A percentile compares a stretch with the other conserved stretches of the same genome.
Conservation (phyloP, 2,329 filamentous ascomycete genomes). For the Hansfordia pulvinata region DNA sequence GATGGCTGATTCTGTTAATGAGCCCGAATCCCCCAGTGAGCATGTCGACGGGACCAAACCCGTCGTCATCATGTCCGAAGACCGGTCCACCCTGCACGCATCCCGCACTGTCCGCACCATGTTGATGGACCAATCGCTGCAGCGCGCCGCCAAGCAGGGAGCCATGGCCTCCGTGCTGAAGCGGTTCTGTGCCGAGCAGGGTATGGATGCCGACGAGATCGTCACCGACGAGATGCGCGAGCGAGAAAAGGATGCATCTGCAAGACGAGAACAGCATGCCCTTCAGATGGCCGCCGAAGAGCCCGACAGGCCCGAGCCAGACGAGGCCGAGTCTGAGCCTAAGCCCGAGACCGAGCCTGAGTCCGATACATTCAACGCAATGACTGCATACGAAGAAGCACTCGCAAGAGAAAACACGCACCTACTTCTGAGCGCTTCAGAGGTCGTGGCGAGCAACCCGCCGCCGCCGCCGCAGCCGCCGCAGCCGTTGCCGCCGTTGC, state of each 20-base stretch:
- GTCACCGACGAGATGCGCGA: conserved; percentile 16
- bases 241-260: too few relatives aligned
- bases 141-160: conserved; percentile 10
- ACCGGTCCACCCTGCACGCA: conserved; percentile 31
- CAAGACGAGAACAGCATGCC: too few relatives aligned
- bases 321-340: conserved; percentile 7
- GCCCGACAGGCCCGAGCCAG: conserved; percentile 4
- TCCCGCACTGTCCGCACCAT: conserved; percentile 24
- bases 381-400: conserved; percentile 4
- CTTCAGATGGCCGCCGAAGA: too few relatives aligned
- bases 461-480: conserved; percentile 5
- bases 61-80: conserved; percentile 33
- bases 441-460: conserved; percentile 8
- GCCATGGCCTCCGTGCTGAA: conserved; percentile 8
- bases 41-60: conserved; percentile 31
- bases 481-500: too few relatives aligned
- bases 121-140: conserved; percentile 15
- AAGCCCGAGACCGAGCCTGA: conserved; percentile 2
- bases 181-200: conserved; percentile 9
- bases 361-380: too few relatives aligned
- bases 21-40: conserved; percentile 22
- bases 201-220: conserved; percentile 13
- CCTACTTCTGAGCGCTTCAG: conserved; percentile 11
- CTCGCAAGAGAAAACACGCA: conserved; percentile 3
- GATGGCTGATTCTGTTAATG: conserved; percentile 31